Conservation (phyloP, 805 yeast genomes). For the Zygotorulaspora chibaensis region DNA sequence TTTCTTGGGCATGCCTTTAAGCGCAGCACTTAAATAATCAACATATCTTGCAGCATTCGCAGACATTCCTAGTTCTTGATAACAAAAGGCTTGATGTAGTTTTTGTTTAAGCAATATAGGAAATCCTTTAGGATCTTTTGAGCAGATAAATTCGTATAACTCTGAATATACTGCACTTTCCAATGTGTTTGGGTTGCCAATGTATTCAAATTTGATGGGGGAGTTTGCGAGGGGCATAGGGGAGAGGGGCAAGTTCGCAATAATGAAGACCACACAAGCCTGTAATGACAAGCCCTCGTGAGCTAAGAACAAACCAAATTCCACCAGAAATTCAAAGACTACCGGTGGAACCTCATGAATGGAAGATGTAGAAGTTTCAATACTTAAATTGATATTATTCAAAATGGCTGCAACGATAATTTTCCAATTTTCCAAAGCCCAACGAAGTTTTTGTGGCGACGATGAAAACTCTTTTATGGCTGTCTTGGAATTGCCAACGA, state of each 20-base stretch:
- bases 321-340: slow-evolving; percentile 41
- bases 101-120: slow-evolving; percentile 58
- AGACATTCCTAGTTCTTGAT: slow-evolving; percentile 63
- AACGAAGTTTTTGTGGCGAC: slow-evolving; percentile 39
- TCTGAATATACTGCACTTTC: slow-evolving; percentile 59
- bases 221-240: slow-evolving; percentile 27
- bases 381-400: slow-evolving; percentile 27
- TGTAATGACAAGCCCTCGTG: slow-evolving; percentile 35
- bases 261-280: slow-evolving; percentile 43
- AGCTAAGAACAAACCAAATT: slow-evolving; percentile 48
- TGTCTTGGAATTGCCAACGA: slow-evolving; percentile 55
- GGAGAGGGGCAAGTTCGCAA: slow-evolving; percentile 46
- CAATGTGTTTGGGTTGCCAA: slow-evolving; percentile 39
- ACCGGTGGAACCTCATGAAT: slow-evolving; percentile 25
- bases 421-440: slow-evolving; percentile 52
- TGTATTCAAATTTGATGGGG: slow-evolving; percentile 37
- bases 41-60: slow-evolving; percentile 59
- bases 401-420: slow-evolving; percentile 42
- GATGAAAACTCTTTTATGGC: slow-evolving; percentile 48
- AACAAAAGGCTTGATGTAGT: slow-evolving; percentile 58
- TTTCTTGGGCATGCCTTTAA: slow-evolving; percentile 40
- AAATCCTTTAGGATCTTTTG: slow-evolving; percentile 36
- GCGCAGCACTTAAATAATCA: slow-evolving; percentile 44
- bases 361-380: slow-evolving; percentile 5
- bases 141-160: slow-evolving; percentile 55